Evolutionary conservation across 1,284 basidiomycete species (phyloP).

Genomic region (Porodaedalea pini): DNA sequence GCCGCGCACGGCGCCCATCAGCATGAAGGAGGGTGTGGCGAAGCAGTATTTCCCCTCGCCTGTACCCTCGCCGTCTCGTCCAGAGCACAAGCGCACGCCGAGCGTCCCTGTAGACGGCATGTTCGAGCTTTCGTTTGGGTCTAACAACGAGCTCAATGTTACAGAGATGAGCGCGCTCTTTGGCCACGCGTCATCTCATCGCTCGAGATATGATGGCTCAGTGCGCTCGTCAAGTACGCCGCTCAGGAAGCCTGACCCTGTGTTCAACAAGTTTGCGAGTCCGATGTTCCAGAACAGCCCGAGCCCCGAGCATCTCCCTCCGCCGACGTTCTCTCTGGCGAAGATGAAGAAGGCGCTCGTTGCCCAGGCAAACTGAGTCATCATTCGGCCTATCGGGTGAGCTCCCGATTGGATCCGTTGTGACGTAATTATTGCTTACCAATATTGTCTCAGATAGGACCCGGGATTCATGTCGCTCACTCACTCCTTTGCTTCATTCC

Average conservation of each 20-base stretch:
- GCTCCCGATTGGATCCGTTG: not conserved
- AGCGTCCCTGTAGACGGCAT: conserved; percentile 15
- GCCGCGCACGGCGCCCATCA: conserved; percentile 16
- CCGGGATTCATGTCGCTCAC: not conserved
- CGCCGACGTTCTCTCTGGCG: conserved; percentile 18
- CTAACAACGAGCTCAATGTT: conserved; percentile 14
- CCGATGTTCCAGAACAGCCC: conserved; percentile 23
- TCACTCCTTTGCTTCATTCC: conserved; percentile 13
- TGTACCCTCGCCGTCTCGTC: conserved; percentile 11
- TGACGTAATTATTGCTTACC: not conserved
- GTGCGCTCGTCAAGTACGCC: conserved; percentile 14
- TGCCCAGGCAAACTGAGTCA: conserved; percentile 5
- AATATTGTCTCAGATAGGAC: not conserved
- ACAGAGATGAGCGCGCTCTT: conserved; percentile 13
- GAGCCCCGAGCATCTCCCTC: conserved; percentile 20
- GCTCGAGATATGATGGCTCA: conserved; percentile 7
- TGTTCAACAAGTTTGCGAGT: conserved; percentile 16
- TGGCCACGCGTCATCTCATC: conserved; percentile 3
- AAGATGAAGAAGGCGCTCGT: conserved; percentile 13
- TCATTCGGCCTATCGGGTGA: not conserved
- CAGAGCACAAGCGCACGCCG: conserved; percentile 15
- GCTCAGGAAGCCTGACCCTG: conserved; percentile 3
- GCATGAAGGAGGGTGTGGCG: conserved; percentile 4
- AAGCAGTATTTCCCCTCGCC: conserved; percentile 18
- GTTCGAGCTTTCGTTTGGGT: conserved; percentile 16